A percentile compares a stretch with the other conserved stretches of the same genome.
phyloP scores from a whole-genome alignment of 1,284 basidiomycete genomes.

The Phellinidium pouzarii region DNA sequence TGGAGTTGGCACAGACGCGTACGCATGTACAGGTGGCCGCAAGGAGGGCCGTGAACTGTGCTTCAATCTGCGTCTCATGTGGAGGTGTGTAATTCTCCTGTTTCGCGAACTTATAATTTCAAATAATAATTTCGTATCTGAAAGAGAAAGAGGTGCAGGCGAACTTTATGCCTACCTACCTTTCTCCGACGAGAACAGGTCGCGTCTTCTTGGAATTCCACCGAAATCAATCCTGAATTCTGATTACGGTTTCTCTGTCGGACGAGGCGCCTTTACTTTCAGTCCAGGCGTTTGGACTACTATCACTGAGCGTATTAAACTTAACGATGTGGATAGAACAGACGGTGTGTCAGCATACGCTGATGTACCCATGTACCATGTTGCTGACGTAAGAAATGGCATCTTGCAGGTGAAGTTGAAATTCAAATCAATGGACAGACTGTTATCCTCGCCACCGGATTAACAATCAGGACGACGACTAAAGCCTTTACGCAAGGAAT shows the following conservation, averaged over 20 bases:
- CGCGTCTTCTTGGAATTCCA: slow-evolving; percentile 22
- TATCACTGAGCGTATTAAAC: slow-evolving; percentile 32
- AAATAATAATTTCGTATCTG: neutral
- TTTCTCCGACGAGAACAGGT: slow-evolving; percentile 21
- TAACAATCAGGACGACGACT: slow-evolving; percentile 21
- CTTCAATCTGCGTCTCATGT: slow-evolving; percentile 28
- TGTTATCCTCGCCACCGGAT: slow-evolving; percentile 21
- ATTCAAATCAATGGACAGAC: slow-evolving; percentile 24
- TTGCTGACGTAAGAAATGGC: neutral
- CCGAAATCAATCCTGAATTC: slow-evolving; percentile 24
- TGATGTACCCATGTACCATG: neutral
- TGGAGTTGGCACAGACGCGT: slow-evolving; percentile 22
- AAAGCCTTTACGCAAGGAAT: slow-evolving; percentile 23
- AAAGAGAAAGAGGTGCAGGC: slow-evolving; percentile 25
- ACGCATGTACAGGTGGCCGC: slow-evolving; percentile 26
- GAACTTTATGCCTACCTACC: slow-evolving; percentile 28
- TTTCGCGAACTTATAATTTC: neutral
- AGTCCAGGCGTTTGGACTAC: slow-evolving; percentile 31
- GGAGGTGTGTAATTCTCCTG: slow-evolving; percentile 21
- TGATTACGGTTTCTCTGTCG: slow-evolving; percentile 27
- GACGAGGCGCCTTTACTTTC: slow-evolving; percentile 24
- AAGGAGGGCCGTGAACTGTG: slow-evolving; percentile 24
- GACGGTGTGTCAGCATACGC: slow-evolving; percentile 14
- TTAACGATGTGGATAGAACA: slow-evolving; percentile 32
- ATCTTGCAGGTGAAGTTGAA: slow-evolving; percentile 23